phyloP scores from a whole-genome alignment of 176 grass and related monocot species.

The Avena eriantha region DNA sequence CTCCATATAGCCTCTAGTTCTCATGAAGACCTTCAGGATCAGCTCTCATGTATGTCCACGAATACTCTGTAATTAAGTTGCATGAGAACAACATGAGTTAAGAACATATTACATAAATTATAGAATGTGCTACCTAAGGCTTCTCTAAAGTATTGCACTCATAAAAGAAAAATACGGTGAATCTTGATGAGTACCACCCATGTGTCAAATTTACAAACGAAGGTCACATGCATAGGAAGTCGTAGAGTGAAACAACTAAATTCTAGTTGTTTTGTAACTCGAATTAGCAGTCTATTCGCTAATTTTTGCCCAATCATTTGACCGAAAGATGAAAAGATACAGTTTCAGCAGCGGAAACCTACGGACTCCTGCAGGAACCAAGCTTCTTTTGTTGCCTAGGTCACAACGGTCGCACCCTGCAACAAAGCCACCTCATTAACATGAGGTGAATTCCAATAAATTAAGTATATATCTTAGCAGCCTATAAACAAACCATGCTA shows the following conservation, averaged over 20 bases:
- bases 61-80: constrained; percentile 72
- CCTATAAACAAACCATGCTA: too few species aligned
- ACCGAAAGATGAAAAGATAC: too few species aligned
- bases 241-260: background rate
- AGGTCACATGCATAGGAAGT: background rate
- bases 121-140: background rate
- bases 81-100: constrained; percentile 3
- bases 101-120: constrained; percentile 34
- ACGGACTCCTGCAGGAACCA: too few species aligned
- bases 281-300: too few species aligned
- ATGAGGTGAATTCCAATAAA: too few species aligned
- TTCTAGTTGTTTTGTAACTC: too few species aligned
- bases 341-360: too few species aligned
- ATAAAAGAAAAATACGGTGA: background rate
- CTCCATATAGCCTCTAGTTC: constrained; percentile 64
- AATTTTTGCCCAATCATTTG: too few species aligned
- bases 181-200: background rate
- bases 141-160: constrained; percentile 22
- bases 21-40: constrained; percentile 87
- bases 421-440: too few species aligned
- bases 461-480: too few species aligned
- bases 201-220: background rate
- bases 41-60: constrained; percentile 98
- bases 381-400: too few species aligned
- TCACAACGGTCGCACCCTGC: too few species aligned